A percentile compares a stretch with the other conserved stretches of the same genome.
Conservation (phyloP, 345 rosid species). For the Rhizophora apiculata region DNA sequence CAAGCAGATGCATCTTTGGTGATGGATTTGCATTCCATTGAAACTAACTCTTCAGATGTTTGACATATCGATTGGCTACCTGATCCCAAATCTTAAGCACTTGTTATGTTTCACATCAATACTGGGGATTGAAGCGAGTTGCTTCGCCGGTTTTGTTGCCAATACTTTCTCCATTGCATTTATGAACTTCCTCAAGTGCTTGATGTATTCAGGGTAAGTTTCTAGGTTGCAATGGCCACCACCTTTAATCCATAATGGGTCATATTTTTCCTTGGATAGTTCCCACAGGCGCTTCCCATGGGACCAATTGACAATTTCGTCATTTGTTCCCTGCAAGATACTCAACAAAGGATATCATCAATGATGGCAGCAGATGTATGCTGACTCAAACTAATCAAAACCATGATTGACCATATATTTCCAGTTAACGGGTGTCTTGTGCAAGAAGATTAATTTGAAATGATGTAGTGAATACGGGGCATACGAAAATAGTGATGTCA, state of each 20-base stretch:
- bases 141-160: slow-evolving; percentile 46
- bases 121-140: slow-evolving; percentile 47
- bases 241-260: slow-evolving; percentile 96
- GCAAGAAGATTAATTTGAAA: not conserved
- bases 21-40: slow-evolving; percentile 7
- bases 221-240: slow-evolving; percentile 98
- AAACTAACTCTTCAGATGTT: slow-evolving; percentile 13
- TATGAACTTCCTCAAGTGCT: slow-evolving; percentile 72
- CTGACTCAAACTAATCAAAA: not conserved
- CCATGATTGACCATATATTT: not conserved
- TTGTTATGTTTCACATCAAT: slow-evolving; percentile 59
- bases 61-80: slow-evolving; percentile 23
- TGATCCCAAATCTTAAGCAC: slow-evolving; percentile 41
- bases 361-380: not conserved
- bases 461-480: not conserved
- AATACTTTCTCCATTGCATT: slow-evolving; percentile 90
- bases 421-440: not conserved
- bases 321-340: slow-evolving; percentile 77
- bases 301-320: slow-evolving; percentile 82
- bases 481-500: not conserved
- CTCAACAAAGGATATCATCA: slow-evolving; percentile 8
- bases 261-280: slow-evolving; percentile 79
- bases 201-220: slow-evolving; percentile 87
- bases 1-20: slow-evolving; percentile 10
- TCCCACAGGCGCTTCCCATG: slow-evolving; percentile 97